phyloP scores from a whole-genome alignment of 208 protist species.

The Phytomonas sp. region DNA sequence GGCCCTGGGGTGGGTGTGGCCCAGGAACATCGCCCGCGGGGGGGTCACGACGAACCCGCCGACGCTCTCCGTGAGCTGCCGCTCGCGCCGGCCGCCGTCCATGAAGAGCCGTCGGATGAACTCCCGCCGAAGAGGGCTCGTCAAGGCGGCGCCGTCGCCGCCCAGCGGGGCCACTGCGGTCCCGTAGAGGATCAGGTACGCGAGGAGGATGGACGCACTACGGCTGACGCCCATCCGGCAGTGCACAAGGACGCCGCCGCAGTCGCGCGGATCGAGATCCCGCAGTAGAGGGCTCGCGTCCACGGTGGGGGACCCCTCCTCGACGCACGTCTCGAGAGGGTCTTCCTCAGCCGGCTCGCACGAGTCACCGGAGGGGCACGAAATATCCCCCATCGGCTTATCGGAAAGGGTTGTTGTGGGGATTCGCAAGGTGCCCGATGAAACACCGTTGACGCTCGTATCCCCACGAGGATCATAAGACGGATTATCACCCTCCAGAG shows the following conservation, averaged over 20 bases:
- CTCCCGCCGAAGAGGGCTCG: not conserved
- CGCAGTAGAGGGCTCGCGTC: not conserved
- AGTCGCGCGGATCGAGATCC: slow-evolving; percentile 22
- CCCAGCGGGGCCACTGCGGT: slow-evolving; percentile 15
- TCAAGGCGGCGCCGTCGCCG: not conserved
- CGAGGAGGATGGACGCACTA: slow-evolving; percentile 65
- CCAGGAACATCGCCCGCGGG: not conserved
- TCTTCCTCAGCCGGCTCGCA: too few relatives aligned
- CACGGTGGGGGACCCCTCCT: too few relatives aligned
- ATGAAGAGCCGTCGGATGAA: not conserved
- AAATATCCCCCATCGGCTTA: too few relatives aligned
- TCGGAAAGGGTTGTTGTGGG: too few relatives aligned
- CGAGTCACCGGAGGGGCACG: too few relatives aligned
- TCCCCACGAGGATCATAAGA: too few relatives aligned
- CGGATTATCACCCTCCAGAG: too few relatives aligned
- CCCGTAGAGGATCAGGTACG: slow-evolving; percentile 78
- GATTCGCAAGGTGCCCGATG: too few relatives aligned
- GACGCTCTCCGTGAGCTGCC: not conserved
- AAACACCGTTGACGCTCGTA: too few relatives aligned
- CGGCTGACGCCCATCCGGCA: slow-evolving; percentile 80
- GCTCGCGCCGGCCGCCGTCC: not conserved
- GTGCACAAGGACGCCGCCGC: slow-evolving; percentile 69
- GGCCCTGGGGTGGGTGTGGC: not conserved
- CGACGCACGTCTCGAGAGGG: too few relatives aligned
- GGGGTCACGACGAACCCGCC: not conserved